A percentile compares a stretch with the other conserved stretches of the same genome.
These are phyloP conservation scores for Obelidium mucronatum DNA, from an alignment of 192 early-diverging fungal species.

Conservation along the genomic window DNA sequence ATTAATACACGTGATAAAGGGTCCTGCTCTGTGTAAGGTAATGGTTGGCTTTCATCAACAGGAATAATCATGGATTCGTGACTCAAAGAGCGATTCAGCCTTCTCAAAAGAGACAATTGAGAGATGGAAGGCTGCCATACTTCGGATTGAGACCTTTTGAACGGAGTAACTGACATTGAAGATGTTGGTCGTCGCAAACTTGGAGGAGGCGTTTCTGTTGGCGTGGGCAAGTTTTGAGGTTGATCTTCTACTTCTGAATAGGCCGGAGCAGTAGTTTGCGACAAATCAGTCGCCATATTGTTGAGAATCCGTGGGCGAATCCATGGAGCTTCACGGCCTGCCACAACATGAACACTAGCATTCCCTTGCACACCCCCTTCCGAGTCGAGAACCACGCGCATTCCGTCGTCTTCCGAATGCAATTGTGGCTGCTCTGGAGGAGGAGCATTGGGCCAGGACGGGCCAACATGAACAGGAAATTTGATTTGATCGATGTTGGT, in stretches of 20 bases:
- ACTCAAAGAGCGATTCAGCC: neutral
- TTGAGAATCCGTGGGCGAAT: neutral
- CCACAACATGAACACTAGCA: neutral
- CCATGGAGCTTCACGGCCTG: neutral
- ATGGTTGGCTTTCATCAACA: neutral
- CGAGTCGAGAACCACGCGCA: slow-evolving; percentile 10
- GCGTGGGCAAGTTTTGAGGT: neutral
- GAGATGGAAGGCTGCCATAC: neutral
- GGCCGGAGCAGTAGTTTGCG: neutral
- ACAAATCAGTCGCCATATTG: neutral
- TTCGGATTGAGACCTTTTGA: neutral
- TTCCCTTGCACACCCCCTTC: slow-evolving; percentile 25
- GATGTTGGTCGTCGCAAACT: neutral
- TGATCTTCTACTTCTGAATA: neutral
- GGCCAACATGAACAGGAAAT: neutral
- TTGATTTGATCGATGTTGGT: neutral
- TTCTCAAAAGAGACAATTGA: too few species aligned
- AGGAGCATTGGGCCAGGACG: neutral
- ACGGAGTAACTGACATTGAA: too few species aligned
- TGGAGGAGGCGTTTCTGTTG: neutral
- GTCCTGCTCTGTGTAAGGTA: neutral
- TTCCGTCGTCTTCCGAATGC: neutral
- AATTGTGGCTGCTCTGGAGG: slow-evolving; percentile 4
- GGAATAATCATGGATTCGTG: neutral
- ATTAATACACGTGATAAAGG: neutral